Base-by-base conservation (phyloP, 208 protist species). In the Blastocrithidia nonstop region DNA sequence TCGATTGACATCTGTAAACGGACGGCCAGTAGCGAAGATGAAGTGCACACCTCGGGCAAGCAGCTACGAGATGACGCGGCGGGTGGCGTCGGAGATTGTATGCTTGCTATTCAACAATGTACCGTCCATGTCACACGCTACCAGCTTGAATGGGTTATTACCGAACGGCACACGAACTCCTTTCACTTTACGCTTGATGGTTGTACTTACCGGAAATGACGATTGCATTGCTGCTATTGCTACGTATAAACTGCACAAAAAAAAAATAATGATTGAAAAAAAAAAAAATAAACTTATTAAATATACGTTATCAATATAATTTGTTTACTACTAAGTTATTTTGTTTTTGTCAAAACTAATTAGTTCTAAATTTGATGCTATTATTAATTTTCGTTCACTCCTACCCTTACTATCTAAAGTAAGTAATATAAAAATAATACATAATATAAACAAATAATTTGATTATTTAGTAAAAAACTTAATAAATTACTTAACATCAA, bases 11-110 rank as follows among this genome's bases (percentile, higher is more conserved):
- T 71, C 66, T 8, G 61, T 69, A 54, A 72, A 76, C 13, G 65
- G 71, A 13, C 75, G 74, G 0, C 72, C 80, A 3, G 80, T 85
- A 8, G 72, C 80, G 41, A 89, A 75, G 54, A 89, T 66, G 11
- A 89, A 41, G 54, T 89, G 80, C 15, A 89, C 69, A 17, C 80
- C 80, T 15, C 56, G 45, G 1, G 57, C 54, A 19, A 73, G 41
- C 42, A 89, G 60, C 38, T 70, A 27, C 23, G 66, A 62, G 13
- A 86, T 40, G 16, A 81, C 68, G 1, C 33, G 23, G 16, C 47
- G 62, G 0, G 78, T 81, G 54, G 57, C 67, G 3, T 54, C 47
- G 23, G 57, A 67, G 23, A 83, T 49, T 3, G 15, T 33, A 42
- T 70, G 57, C 0, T 72, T 15, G 8, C 26, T 43, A 27, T 63